Base-by-base conservation (phyloP, 2,329 filamentous ascomycete genomes). In the Graphilbum ipis-grandicollis region DNA sequence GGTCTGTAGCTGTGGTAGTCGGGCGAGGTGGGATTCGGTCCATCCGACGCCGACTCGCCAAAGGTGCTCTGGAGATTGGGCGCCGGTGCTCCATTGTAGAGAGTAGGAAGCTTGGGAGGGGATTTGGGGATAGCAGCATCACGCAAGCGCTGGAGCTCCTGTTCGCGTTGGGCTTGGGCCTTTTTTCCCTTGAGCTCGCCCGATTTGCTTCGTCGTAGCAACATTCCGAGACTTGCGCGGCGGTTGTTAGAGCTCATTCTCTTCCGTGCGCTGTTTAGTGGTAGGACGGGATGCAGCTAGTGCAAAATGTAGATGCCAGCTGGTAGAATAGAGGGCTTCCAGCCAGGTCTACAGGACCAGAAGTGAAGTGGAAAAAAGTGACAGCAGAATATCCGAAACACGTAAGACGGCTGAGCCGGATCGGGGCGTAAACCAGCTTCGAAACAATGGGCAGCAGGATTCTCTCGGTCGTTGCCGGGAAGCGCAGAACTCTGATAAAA, bases 201-300 rank as follows among this genome's bases (percentile, higher is more conserved):
- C 40, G 75, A 79, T 52, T 79, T 80, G 52, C 68, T 69, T 47
- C 76, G 71, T 56, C 74, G 68, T 43, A 80, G 65, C 51, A 81
- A 68, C 56, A 68, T 67, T 49, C 63, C 63, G 57, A 69, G 58
- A 49, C 60, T 66, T 45, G 64, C 53, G 42, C 57, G 57, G 46
- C 55, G 52, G 39, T 47, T 51, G 39, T 47, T 51, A 38, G 54
- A 50, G 35, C 51, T 48, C 48, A 55, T 58, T 52, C 58, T 60
- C 45, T 38, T 36, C 33, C 33, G 19, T 36, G 9, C 25, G 33
- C 34, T 33, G n/a, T 23, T 22, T 33, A 25, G 33, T 25, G 25
- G 19, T 31, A 34, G 17, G 9, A 17, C 19, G 33, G 19, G 33
- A 23, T 22, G 25, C 34, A 39, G 22, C 13, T 19, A 19, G 30